A percentile compares a stretch with the other conserved stretches of the same genome.
These are phyloP conservation scores for Arabis alpina DNA, from an alignment of 345 rosid species.

Conservation along the genomic window DNA sequence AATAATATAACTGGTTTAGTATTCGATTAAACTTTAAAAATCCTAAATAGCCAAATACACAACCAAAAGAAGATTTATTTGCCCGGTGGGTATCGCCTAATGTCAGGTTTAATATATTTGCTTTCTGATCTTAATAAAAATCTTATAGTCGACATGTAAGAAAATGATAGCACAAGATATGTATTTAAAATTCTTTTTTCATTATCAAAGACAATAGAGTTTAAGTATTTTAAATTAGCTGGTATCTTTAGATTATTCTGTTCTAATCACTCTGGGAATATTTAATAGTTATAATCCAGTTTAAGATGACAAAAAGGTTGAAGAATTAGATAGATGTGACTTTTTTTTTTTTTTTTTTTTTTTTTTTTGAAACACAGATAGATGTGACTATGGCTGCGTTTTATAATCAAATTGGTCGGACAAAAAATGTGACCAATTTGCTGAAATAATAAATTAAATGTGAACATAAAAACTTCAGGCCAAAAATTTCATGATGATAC, in stretches of 20 bases:
- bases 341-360: too few relatives aligned
- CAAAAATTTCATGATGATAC: conserved; percentile 28
- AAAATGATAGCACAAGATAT: conserved; percentile 21
- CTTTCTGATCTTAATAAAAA: background rate
- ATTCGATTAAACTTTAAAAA: conserved; percentile 2
- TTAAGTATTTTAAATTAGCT: conserved; percentile 1
- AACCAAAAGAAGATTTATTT: conserved; percentile 6
- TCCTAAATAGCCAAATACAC: background rate
- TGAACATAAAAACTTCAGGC: conserved; percentile 31
- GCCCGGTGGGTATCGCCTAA: conserved; percentile 9
- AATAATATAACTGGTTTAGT: background rate
- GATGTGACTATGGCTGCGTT: conserved; percentile 39
- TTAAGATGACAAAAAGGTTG: conserved; percentile 24
- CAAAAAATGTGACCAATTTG: conserved; percentile 17
- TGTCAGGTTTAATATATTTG: conserved; percentile 14
- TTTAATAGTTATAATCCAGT: conserved; percentile 13
- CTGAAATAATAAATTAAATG: conserved; percentile 3
- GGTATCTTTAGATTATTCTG: conserved; percentile 37
- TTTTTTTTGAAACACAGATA: too few relatives aligned
- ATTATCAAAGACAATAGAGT: background rate
- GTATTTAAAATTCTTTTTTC: background rate
- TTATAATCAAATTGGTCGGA: conserved; percentile 28
- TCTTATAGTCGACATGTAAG: background rate
- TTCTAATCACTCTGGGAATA: conserved; percentile 24
- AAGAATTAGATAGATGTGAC: conserved; percentile 40